phyloP scores from a whole-genome alignment of 345 rosid species.

The Eucalyptus tenuipes region DNA sequence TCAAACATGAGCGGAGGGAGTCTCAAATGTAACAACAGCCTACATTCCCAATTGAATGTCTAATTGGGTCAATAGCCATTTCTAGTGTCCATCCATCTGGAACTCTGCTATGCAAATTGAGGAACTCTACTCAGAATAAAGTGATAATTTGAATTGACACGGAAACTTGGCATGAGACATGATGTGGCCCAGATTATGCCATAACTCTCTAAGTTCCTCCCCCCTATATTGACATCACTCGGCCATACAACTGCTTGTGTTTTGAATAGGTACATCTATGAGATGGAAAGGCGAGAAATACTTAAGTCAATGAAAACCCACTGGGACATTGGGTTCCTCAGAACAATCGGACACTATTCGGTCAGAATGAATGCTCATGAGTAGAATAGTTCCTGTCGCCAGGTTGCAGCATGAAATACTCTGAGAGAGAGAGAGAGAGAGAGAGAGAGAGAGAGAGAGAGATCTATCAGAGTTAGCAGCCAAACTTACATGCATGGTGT shows the following conservation, averaged over 20 bases:
- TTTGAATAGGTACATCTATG: not conserved
- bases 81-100: not conserved
- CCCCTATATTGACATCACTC: not conserved
- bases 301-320: not conserved
- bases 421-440: not conserved
- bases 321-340: not conserved
- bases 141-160: not conserved
- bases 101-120: not conserved
- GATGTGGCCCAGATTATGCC: not conserved
- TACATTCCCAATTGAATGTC: not conserved
- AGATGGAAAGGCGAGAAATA: not conserved
- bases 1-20: not conserved
- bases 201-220: not conserved
- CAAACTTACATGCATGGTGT: conserved; percentile 92
- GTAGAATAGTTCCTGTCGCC: not conserved
- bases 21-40: not conserved
- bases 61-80: not conserved
- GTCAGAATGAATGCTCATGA: not conserved
- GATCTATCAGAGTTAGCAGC: not conserved
- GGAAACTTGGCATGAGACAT: not conserved
- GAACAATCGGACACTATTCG: not conserved
- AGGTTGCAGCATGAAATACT: not conserved
- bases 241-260: not conserved
- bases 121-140: not conserved
- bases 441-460: not conserved